Evolutionary conservation across 768 basidiomycete species (phyloP).

Genomic region (Galerina marginata): DNA sequence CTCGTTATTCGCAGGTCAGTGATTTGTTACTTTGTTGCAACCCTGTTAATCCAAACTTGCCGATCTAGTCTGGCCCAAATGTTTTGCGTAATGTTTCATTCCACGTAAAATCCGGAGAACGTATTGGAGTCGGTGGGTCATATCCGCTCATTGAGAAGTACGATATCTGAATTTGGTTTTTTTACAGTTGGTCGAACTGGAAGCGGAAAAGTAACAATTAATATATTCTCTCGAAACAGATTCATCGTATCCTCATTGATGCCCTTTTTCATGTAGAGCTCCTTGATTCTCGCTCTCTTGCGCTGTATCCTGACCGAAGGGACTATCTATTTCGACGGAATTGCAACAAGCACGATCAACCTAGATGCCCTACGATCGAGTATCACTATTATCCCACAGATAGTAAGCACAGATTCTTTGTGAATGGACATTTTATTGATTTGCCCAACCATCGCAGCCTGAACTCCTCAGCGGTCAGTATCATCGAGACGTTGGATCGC

Average conservation of each 20-base stretch:
- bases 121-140: conserved; percentile 50
- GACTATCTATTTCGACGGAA: conserved; percentile 55
- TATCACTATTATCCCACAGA: conserved; percentile 62
- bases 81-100: conserved; percentile 63
- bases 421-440: background rate
- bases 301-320: conserved; percentile 60
- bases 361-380: conserved; percentile 57
- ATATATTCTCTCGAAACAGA: background rate
- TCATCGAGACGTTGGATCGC: background rate
- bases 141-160: conserved; percentile 13
- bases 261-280: conserved; percentile 23
- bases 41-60: background rate
- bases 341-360: conserved; percentile 51
- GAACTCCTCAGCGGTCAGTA: conserved; percentile 53
- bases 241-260: background rate
- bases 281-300: conserved; percentile 53
- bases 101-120: conserved; percentile 56
- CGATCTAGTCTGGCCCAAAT: conserved; percentile 42
- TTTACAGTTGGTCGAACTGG: conserved; percentile 31
- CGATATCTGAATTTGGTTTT: background rate
- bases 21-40: background rate
- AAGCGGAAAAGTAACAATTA: conserved; percentile 26
- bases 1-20: conserved; percentile 50
- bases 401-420: conserved; percentile 19
- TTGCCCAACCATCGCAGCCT: conserved; percentile 21